Evolutionary conservation across 345 rosid genomes (phyloP).

Genomic region (Melaleuca quinquenervia): DNA sequence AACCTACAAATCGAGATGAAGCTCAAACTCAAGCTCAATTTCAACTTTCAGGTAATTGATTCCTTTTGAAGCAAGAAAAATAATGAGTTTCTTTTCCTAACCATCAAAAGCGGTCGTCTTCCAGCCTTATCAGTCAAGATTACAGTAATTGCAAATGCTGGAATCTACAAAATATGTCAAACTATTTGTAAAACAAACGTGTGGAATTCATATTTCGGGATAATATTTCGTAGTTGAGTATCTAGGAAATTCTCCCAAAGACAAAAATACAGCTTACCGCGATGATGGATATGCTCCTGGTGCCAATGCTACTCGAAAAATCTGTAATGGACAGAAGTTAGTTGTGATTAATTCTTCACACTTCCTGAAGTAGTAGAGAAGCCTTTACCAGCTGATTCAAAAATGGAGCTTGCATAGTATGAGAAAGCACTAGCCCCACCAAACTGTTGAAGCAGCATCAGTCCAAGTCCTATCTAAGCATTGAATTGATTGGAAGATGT

Average conservation of each 20-base stretch:
- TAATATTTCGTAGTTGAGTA: background rate
- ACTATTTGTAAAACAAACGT: background rate
- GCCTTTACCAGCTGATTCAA: constrained; percentile 38
- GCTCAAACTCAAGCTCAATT: background rate
- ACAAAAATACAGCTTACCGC: constrained; percentile 7
- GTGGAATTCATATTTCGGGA: background rate
- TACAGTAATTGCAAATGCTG: constrained; percentile 20
- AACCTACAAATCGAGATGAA: background rate
- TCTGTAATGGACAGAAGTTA: background rate
- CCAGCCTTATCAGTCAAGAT: constrained; percentile 39
- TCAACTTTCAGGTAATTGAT: background rate
- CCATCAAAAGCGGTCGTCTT: constrained; percentile 44
- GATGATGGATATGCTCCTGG: constrained; percentile 22
- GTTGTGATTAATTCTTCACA: background rate
- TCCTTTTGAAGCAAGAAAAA: background rate
- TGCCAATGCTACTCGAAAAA: constrained; percentile 30
- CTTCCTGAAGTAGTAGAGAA: background rate
- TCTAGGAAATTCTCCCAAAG: background rate
- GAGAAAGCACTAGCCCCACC: constrained; percentile 32
- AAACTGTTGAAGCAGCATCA: constrained; percentile 54
- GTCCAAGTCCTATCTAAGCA: constrained; percentile 44
- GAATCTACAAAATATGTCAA: background rate
- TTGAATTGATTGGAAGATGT: background rate
- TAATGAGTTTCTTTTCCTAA: background rate
- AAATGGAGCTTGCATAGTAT: constrained; percentile 34